These are phyloP conservation scores for Akanthomyces muscarius DNA, from an alignment of 2,329 filamentous ascomycete genomes.

Conservation along the genomic window DNA sequence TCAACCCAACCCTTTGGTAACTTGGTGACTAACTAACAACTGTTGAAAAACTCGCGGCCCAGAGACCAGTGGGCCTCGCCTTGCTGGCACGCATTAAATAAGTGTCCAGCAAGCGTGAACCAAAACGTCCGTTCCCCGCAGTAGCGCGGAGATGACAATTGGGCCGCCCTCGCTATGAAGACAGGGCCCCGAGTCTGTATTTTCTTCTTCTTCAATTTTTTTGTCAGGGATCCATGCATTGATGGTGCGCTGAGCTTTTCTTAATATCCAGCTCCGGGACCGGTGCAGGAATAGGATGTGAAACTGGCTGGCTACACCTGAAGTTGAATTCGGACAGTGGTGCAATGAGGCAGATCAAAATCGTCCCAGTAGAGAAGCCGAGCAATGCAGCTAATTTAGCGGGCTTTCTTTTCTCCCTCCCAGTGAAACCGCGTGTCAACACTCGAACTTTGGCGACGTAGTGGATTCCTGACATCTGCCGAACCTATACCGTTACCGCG, in stretches of 20 bases:
- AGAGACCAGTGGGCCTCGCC: background rate
- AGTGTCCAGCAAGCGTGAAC: background rate
- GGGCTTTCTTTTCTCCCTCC: background rate
- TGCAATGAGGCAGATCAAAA: background rate
- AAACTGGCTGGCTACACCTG: conserved; percentile 1
- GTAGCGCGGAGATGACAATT: conserved; percentile 9
- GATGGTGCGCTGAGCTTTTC: background rate
- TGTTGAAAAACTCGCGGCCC: background rate
- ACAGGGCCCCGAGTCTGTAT: background rate
- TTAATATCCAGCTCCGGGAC: background rate
- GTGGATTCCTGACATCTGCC: background rate
- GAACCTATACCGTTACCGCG: background rate
- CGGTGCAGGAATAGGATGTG: background rate
- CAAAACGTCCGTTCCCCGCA: conserved; percentile 7
- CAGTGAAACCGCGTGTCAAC: background rate
- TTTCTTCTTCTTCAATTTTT: background rate
- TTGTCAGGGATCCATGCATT: background rate
- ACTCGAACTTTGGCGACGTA: background rate
- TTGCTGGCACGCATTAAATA: background rate
- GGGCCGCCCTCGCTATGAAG: background rate
- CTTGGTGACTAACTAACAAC: background rate
- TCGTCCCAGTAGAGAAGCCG: background rate
- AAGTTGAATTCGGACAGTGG: background rate
- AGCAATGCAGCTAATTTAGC: conserved; percentile 9
- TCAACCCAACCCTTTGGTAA: background rate